phyloP scores from a whole-genome alignment of 495 filamentous ascomycete species.

The Aspergillus coremiiformis region DNA sequence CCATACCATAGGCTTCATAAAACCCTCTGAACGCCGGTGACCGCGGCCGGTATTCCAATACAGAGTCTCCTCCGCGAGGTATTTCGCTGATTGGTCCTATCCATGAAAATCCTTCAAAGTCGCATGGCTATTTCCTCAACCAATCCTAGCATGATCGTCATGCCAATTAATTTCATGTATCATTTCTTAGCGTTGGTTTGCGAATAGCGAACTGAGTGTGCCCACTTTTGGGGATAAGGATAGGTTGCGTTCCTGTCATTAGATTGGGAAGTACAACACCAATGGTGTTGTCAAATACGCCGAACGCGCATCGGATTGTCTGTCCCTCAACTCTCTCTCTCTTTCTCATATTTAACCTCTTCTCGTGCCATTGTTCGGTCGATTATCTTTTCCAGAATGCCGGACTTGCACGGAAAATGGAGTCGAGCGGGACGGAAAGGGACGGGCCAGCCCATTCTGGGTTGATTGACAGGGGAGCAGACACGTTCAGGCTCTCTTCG shows the following conservation, averaged over 20 bases:
- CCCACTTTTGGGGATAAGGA: background rate
- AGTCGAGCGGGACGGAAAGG: slow-evolving; percentile 38
- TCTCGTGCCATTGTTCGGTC: background rate
- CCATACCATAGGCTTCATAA: slow-evolving; percentile 8
- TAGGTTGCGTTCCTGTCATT: background rate
- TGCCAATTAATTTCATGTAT: slow-evolving; percentile 18
- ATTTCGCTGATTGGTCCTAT: slow-evolving; percentile 36
- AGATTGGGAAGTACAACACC: background rate
- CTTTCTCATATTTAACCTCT: slow-evolving; percentile 2
- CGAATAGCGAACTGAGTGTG: background rate
- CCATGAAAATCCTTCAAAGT: slow-evolving; percentile 24
- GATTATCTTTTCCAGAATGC: background rate
- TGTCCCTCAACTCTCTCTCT: background rate
- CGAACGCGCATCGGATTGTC: background rate
- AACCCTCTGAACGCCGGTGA: slow-evolving; percentile 12
- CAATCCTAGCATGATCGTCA: slow-evolving; percentile 23
- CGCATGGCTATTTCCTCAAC: slow-evolving; percentile 21
- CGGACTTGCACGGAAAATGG: slow-evolving; percentile 10
- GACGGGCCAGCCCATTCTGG: slow-evolving; percentile 31
- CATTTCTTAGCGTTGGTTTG: slow-evolving; percentile 7
- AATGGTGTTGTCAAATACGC: background rate
- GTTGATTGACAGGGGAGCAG: slow-evolving; percentile 2
- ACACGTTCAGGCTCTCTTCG: slow-evolving; percentile 5
- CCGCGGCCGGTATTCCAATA: slow-evolving; percentile 23
- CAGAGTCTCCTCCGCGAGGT: slow-evolving; percentile 21